Percentiles rank a stretch among this genome's conserved stretches.
These are phyloP conservation scores for Pseudogymnoascus sp. DNA, from an alignment of 2,329 filamentous ascomycete genomes.

Conservation along the genomic window DNA sequence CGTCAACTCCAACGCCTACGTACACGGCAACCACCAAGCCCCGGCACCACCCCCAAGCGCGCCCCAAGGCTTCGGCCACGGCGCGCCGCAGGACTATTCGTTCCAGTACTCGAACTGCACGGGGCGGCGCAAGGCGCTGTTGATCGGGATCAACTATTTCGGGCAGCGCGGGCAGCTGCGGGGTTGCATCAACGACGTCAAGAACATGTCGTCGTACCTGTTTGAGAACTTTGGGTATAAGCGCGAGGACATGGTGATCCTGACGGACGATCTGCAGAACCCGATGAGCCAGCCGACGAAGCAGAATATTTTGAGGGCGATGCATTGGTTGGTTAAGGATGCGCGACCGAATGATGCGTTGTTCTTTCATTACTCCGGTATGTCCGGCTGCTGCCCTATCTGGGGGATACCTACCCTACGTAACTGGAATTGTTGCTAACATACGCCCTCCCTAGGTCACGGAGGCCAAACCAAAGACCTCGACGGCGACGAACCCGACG, in stretches of 20 bases:
- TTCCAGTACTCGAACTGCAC: conserved; percentile 92
- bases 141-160: conserved; percentile 97
- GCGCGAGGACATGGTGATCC: conserved; percentile 90
- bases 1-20: conserved; percentile 43
- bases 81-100: conserved; percentile 69
- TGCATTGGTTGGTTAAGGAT: conserved; percentile 97
- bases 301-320: conserved; percentile 86
- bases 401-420: no score
- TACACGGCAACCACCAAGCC: conserved; percentile 50
- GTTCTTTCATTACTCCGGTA: conserved; percentile 96
- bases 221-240: conserved; percentile 87
- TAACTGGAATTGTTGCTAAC: conserved; percentile 4
- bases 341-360: conserved; percentile 86
- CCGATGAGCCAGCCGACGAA: conserved; percentile 96
- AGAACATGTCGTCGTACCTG: conserved; percentile 90
- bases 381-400: conserved; percentile 21
- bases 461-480: conserved; percentile 74
- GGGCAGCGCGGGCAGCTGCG: conserved; percentile 81
- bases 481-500: conserved; percentile 73
- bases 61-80: conserved; percentile 67
- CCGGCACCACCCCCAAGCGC: conserved; percentile 57
- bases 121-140: conserved; percentile 75
- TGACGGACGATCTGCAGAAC: conserved; percentile 95
- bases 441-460: conserved; percentile 46
- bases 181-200: conserved; percentile 94